phyloP scores from a whole-genome alignment of 257 asterid genomes.

The Avicennia marina region DNA sequence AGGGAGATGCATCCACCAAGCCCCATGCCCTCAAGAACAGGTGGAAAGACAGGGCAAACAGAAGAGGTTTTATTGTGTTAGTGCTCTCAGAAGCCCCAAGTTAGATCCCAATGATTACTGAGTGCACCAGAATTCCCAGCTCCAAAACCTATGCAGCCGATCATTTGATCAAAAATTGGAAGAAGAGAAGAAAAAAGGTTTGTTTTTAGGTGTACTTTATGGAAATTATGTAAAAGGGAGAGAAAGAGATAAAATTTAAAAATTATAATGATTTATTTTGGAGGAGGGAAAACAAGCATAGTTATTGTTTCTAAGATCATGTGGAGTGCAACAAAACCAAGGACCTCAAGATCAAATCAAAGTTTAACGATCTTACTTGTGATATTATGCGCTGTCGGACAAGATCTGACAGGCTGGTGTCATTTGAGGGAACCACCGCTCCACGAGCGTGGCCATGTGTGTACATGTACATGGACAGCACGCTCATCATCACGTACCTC shows the following conservation, averaged over 20 bases:
- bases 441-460: slow-evolving; percentile 30
- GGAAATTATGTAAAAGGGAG: too few species aligned
- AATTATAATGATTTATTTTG: too few species aligned
- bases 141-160: slow-evolving; percentile 43
- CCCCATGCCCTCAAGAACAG: slow-evolving; percentile 67
- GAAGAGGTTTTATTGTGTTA: slow-evolving; percentile 39
- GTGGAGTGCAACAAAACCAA: slow-evolving; percentile 12
- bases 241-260: too few species aligned
- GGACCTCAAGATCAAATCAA: slow-evolving; percentile 29
- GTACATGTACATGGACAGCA: slow-evolving; percentile 18
- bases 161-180: slow-evolving; percentile 16
- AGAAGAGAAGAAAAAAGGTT: slow-evolving; percentile 18
- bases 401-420: slow-evolving; percentile 21
- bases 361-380: slow-evolving; percentile 29
- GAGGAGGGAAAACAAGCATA: too few species aligned
- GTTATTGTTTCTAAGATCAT: too few species aligned
- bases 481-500: slow-evolving; percentile 19
- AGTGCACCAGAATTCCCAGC: slow-evolving; percentile 58
- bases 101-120: slow-evolving; percentile 52
- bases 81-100: slow-evolving; percentile 45
- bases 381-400: slow-evolving; percentile 55
- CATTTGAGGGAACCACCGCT: slow-evolving; percentile 8
- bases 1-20: slow-evolving; percentile 69
- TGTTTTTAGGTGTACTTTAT: too few species aligned
- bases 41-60: slow-evolving; percentile 54